Evolutionary conservation across 176 grass and related monocot species (phyloP), one percentile per base, ranked within the genome.

Genomic region (Musa acuminata): DNA sequence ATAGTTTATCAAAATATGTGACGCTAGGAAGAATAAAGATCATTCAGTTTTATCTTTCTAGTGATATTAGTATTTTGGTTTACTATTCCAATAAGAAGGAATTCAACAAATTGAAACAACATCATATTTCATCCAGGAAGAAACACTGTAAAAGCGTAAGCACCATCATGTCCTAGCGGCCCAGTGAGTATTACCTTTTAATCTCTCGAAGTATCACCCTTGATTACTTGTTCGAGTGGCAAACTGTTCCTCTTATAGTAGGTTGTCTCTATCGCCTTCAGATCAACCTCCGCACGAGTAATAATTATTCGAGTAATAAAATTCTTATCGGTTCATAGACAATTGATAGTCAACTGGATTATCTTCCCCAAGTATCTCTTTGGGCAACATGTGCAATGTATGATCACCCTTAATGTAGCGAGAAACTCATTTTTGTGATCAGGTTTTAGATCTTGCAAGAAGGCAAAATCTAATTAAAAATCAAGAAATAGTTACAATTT

Each of bases 181-280:
- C 88, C 84, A 17, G 89, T 82, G 13, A 99, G 83, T 1, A 99
- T 87, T 8, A 77, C 83, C 74, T 91, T 84, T 9, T 99, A 94
- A 73, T 94, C 88, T 73, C 86, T 89, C 62, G 78, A 83, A 10
- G 90, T 94, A 74, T 99, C 90, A 71, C 84, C 87, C 16, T 86
- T 79, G 22, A 99, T 77, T 24, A 86, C 88, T 2, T 54, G 63
- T 16, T 87, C 95, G 51, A 98, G 69, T 0, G 88, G 88, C 57
- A 84, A 72, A 19, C 88, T 99, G 82, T 88, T 99, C 35, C 90
- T 87, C 80, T 94, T 94, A 67, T 84, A 75, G 82, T 99, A 99
- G 4, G 84, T 78, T 64, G 86, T 86, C 75, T 89, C 85, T 62
- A 94, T 94, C 53, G 82, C 63, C 77, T 91, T 91, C 82, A 99